Conservation (phyloP, 1,139 yeast species). For the Arxiozyma bovina region DNA sequence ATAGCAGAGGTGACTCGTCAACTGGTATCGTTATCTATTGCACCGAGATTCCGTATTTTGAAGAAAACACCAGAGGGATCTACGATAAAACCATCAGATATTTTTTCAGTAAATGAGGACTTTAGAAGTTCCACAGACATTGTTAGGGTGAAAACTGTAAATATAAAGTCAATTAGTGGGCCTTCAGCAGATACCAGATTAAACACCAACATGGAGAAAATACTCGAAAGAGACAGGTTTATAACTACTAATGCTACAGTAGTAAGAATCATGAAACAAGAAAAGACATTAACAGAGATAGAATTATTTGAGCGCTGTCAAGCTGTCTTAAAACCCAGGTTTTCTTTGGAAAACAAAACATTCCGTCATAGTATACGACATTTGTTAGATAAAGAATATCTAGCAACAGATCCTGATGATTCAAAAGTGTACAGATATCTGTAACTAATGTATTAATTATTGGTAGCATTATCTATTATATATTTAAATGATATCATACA, state of each 20-base stretch:
- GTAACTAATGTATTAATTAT: constrained; percentile 35
- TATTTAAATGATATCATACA: too few relatives aligned
- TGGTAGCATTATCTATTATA: too few relatives aligned
- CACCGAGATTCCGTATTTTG: constrained; percentile 69
- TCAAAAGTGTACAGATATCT: constrained; percentile 61
- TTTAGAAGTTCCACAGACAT: constrained; percentile 66
- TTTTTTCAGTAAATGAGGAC: constrained; percentile 57
- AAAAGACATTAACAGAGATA: constrained; percentile 53
- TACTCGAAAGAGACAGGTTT: constrained; percentile 40
- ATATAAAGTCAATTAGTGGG: constrained; percentile 1
- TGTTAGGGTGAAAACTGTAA: constrained; percentile 71
- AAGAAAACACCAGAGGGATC: constrained; percentile 67
- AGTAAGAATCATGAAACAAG: constrained; percentile 77
- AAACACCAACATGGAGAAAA: neutral
- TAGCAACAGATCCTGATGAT: constrained; percentile 61
- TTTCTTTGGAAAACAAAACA: constrained; percentile 57
- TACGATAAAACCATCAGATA: constrained; percentile 56
- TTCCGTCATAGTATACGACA: constrained; percentile 77
- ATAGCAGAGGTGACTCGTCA: constrained; percentile 64
- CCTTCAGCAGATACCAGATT: neutral
- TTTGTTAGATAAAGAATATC: constrained; percentile 72
- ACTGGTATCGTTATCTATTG: constrained; percentile 75
- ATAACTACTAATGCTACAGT: constrained; percentile 79
- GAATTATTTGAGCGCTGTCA: constrained; percentile 61
- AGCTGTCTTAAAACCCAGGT: constrained; percentile 52